A percentile compares a stretch with the other conserved stretches of the same genome.
Conservation (phyloP, 2,329 filamentous ascomycete species). For the Aspergillus sp. region DNA sequence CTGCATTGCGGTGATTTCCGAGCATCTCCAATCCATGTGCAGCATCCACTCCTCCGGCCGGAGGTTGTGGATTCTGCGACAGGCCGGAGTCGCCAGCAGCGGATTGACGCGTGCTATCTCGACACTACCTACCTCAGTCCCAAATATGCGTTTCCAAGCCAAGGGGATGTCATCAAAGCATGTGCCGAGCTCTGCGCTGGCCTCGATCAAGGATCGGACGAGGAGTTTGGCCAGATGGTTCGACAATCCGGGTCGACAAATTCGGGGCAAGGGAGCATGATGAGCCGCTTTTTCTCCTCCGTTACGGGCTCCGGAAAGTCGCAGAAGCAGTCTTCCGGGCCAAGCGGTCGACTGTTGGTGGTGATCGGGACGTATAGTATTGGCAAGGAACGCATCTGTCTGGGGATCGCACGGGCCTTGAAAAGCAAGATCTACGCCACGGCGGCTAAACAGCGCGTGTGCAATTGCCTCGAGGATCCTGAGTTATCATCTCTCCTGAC, state of each 20-base stretch:
- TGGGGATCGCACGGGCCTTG: constrained; percentile 85
- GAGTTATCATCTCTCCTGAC: constrained; percentile 79
- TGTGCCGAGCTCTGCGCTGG: constrained; percentile 86
- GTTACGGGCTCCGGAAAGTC: constrained; percentile 34
- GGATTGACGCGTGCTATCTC: constrained; percentile 92
- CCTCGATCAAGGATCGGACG: constrained; percentile 68
- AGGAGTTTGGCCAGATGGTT: constrained; percentile 55
- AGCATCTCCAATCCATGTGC: constrained; percentile 79
- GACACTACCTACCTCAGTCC: constrained; percentile 97
- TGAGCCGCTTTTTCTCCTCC: constrained; percentile 61
- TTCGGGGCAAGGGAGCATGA: constrained; percentile 53
- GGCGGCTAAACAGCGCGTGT: constrained; percentile 78
- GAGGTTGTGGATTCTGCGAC: constrained; percentile 68
- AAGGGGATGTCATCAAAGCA: constrained; percentile 81
- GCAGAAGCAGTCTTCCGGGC: constrained; percentile 28
- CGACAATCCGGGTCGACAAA: constrained; percentile 57
- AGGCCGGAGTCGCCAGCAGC: constrained; percentile 74
- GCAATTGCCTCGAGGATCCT: constrained; percentile 78
- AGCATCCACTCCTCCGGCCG: constrained; percentile 77
- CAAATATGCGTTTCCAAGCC: constrained; percentile 88
- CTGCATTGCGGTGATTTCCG: constrained; percentile 96
- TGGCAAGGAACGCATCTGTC: constrained; percentile 92
- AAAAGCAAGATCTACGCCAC: constrained; percentile 87
- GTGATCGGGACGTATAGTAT: constrained; percentile 97
- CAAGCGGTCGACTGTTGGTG: constrained; percentile 72